Conservation (phyloP, 176 grass and related monocot genomes). For the Saccharum officinarum region DNA sequence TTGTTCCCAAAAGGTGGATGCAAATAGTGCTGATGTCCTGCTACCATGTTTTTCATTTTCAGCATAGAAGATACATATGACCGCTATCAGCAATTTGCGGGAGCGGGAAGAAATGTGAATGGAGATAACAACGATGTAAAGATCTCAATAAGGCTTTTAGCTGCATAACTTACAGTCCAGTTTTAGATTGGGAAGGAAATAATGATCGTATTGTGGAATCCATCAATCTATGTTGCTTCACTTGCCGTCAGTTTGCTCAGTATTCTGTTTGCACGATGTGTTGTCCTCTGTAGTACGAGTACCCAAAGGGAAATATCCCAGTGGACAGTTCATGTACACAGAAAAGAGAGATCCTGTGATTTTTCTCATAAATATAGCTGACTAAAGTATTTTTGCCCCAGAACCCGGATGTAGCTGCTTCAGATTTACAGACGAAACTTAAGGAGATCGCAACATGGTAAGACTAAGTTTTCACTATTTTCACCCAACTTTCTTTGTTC, state of each 20-base stretch:
- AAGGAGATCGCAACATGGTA: slow-evolving; percentile 50
- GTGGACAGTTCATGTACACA: not conserved
- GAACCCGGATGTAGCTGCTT: slow-evolving; percentile 30
- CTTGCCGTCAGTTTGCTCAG: not conserved
- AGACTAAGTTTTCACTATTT: not conserved
- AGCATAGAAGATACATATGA: slow-evolving; percentile 58
- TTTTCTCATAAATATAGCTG: slow-evolving; percentile 22
- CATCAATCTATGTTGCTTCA: not conserved
- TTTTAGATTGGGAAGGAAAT: not conserved
- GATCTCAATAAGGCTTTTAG: not conserved
- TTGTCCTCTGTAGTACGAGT: not conserved
- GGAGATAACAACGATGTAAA: slow-evolving; percentile 42
- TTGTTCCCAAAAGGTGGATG: not conserved
- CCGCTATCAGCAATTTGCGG: slow-evolving; percentile 43
- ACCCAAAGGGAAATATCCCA: not conserved
- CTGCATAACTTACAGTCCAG: slow-evolving; percentile 1
- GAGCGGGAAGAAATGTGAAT: slow-evolving; percentile 23
- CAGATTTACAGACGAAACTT: slow-evolving; percentile 38
- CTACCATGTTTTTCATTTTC: slow-evolving; percentile 27
- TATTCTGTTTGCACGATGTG: not conserved
- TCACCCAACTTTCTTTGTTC: not conserved
- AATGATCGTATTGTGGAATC: not conserved
- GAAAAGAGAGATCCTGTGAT: not conserved
- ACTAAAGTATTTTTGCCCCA: slow-evolving; percentile 25
- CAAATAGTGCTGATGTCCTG: not conserved